phyloP scores from a whole-genome alignment of 192 early-diverging fungal genomes.

The Coemansia sp. region DNA sequence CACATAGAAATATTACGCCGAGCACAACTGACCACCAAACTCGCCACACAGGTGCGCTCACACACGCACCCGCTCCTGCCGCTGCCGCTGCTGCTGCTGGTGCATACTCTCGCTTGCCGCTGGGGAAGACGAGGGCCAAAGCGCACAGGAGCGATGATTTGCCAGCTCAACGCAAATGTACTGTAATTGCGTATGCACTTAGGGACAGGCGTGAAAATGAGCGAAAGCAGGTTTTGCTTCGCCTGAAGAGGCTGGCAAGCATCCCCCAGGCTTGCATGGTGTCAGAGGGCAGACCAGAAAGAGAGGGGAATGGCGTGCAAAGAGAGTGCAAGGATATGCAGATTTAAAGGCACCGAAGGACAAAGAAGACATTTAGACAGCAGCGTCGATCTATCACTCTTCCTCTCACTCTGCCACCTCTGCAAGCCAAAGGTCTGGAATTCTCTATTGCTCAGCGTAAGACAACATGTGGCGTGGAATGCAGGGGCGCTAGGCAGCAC shows the following conservation, averaged over 20 bases:
- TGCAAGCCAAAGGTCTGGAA: not conserved
- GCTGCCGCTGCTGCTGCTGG: not conserved
- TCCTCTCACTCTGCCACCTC: not conserved
- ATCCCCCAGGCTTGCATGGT: not conserved
- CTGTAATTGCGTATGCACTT: not conserved
- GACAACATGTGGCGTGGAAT: not conserved
- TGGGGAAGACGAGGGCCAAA: not conserved
- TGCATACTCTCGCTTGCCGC: not conserved
- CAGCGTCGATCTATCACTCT: not conserved
- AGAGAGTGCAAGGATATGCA: not conserved
- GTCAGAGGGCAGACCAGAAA: not conserved
- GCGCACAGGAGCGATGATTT: not conserved
- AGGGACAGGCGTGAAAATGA: not conserved
- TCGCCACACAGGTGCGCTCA: constrained; percentile 1
- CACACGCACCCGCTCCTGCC: too few species aligned
- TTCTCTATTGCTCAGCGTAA: not conserved
- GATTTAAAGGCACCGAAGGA: not conserved
- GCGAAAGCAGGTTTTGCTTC: not conserved
- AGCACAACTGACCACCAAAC: not conserved
- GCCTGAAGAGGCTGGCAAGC: not conserved
- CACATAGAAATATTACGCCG: constrained; percentile 2
- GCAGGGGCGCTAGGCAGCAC: not conserved
- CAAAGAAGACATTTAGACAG: not conserved
- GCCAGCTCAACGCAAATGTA: not conserved
- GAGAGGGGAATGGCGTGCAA: not conserved